A percentile compares a stretch with the other conserved stretches of the same genome.
Conservation (phyloP, 148 eudicot genomes). For the Silene uniflora region DNA sequence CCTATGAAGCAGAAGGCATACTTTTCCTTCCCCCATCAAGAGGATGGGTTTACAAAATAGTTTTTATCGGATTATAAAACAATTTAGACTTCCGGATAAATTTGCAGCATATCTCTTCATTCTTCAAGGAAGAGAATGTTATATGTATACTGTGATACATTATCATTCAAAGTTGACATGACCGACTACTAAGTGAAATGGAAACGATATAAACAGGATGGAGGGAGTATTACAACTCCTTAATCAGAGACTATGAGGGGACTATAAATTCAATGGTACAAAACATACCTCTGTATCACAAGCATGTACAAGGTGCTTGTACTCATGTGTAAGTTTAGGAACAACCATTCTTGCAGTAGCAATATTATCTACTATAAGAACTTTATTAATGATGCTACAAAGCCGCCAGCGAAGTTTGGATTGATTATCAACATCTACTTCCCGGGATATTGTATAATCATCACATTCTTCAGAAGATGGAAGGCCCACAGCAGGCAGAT, state of each 20-base stretch:
- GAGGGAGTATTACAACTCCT: neutral
- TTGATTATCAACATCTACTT: constrained; percentile 20
- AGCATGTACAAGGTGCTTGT: constrained; percentile 69
- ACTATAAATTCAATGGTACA: constrained; percentile 7
- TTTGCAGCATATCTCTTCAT: neutral
- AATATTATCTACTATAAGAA: constrained; percentile 72
- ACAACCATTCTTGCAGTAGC: constrained; percentile 59
- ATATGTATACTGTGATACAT: neutral
- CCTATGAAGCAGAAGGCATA: constrained; percentile 2
- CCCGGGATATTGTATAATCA: neutral
- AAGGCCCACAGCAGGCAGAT: neutral
- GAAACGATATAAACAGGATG: neutral
- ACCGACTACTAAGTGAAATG: neutral
- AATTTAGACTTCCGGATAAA: neutral
- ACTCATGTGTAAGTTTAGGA: constrained; percentile 56
- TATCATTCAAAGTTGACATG: neutral
- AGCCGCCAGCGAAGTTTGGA: constrained; percentile 46
- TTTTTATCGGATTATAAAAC: neutral
- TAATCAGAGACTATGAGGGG: neutral
- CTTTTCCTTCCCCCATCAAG: neutral
- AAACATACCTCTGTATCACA: constrained; percentile 90
- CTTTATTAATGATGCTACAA: constrained; percentile 57
- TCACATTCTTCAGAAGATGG: neutral
- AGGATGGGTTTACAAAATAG: neutral
- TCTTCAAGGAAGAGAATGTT: neutral